Conservation (phyloP, 2,329 filamentous ascomycete genomes). For the Pseudopyrenochaeta lycopersici region DNA sequence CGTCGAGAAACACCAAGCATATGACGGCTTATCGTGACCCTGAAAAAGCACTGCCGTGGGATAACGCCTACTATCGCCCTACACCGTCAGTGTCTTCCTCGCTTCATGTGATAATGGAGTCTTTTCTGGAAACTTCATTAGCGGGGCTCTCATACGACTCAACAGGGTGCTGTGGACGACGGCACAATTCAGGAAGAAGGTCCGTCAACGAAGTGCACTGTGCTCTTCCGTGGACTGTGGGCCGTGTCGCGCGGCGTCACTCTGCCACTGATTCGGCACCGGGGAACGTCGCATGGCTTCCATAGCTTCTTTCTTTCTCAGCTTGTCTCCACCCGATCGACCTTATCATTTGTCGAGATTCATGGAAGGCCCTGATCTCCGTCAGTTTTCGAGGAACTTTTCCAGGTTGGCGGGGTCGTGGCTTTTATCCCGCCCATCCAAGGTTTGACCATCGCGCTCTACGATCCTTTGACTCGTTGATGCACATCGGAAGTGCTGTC, state of each 20-base stretch:
- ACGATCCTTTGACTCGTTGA: slow-evolving; percentile 28
- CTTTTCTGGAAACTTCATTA: slow-evolving; percentile 46
- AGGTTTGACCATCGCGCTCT: slow-evolving; percentile 20
- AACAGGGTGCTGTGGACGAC: slow-evolving; percentile 29
- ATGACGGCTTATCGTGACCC: slow-evolving; percentile 25
- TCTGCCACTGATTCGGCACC: slow-evolving; percentile 44
- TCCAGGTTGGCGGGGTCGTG: slow-evolving; percentile 38
- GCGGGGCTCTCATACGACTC: slow-evolving; percentile 33
- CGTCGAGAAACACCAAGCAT: slow-evolving; percentile 24
- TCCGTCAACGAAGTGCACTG: slow-evolving; percentile 32
- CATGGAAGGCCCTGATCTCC: slow-evolving; percentile 47
- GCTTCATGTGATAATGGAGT: slow-evolving; percentile 18
- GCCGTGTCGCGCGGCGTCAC: slow-evolving; percentile 29
- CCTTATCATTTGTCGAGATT: slow-evolving; percentile 46
- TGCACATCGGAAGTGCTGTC: slow-evolving; percentile 11
- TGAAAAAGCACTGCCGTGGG: slow-evolving; percentile 21
- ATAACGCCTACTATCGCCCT: not conserved
- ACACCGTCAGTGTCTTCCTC: slow-evolving; percentile 10
- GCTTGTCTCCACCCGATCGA: slow-evolving; percentile 41
- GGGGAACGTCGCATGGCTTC: slow-evolving; percentile 51
- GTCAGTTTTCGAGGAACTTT: slow-evolving; percentile 33
- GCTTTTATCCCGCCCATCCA: slow-evolving; percentile 25
- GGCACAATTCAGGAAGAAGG: slow-evolving; percentile 43
- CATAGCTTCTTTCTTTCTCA: slow-evolving; percentile 40
- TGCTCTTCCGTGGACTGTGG: slow-evolving; percentile 31